Evolutionary conservation across 2,329 filamentous ascomycete species (phyloP), one percentile per base, ranked within the genome.

Genomic region (Phialophora macrospora): DNA sequence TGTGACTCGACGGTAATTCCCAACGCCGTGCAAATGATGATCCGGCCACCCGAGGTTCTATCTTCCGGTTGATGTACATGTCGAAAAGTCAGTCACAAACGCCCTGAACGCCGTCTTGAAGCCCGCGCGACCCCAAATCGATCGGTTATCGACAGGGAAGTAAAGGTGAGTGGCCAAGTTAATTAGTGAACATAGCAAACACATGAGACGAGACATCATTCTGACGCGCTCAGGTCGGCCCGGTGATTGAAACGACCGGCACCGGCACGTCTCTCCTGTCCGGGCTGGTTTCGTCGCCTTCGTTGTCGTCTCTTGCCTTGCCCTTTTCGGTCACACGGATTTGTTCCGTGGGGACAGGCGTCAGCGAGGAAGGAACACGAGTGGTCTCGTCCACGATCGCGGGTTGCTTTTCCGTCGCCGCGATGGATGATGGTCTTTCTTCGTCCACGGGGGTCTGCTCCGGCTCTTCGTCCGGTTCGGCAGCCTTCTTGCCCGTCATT

Each of bases 191-290:
- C 38, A 44, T 44, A n/a, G 14, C 14, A 44, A 4, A n/a, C 12
- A 30, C 30, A 30, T 9, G 30, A 30, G 8, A 30, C n/a, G 38
- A 41, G 34, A 41, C 34, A 17, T 34, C 8, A 34, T 2, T 17
- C 34, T 38, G 5, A 3, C 14, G 38, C 38, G 17, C 56, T 69
- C 58, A 66, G 24, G 38, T 66, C 22, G 67, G 67, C 44, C 59
- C 64, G 2, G 64, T 69, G 7, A 69, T 60, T 1, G 67, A 67
- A 14, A 69, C 55, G 11, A 64, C 65, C 2, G 67, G 67, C 6
- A 69, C 49, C 48, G 62, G 64, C n/a, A 56, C 46, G 9, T 61
- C 44, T 41, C 28, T 60, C 30, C 48, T 24, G 4, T 46, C 38
- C 17, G 14, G 17, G 6, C 5, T 4, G 5, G 5, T 44, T 17